Base-by-base conservation (phyloP, 176 grass and related monocot genomes). In the Alopecurus myosuroides region DNA sequence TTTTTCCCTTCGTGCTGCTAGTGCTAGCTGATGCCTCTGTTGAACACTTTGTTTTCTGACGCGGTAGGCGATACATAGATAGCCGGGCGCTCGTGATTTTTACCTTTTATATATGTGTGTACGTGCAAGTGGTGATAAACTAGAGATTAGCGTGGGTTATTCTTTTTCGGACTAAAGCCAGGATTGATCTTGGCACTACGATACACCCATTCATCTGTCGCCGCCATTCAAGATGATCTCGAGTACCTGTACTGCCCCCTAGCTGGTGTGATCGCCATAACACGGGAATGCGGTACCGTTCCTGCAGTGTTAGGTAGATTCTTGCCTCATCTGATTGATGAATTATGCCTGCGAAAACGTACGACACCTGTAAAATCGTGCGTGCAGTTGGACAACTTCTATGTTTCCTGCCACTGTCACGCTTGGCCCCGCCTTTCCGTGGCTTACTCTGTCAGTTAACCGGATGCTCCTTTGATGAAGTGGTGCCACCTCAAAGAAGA, bases 121-220 rank as follows among this genome's bases (percentile, higher is more conserved):
- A 23, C 71, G 22, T 11, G n/a, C 20, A 36, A 17, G 74, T 75
- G 66, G 81, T 10, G 42, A 45, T 45, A 14, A 45, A 45, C 13
- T 45, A 46, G 45, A 46, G 65, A 82, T 77, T 63, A 60, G 13
- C 30, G 41, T 42, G 51, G 5, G 15, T 19, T 18, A 44, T 26
- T 28, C 58, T 46, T 50, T 3, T 7, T 3, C 17, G 20, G 5
- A 64, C 62, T 73, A 34, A 76, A 81, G 5, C 44, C 13, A 44
- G 51, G 33, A 78, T 82, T 86, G 34, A 78, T 90, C 41, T 77
- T 77, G 25, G 14, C 25, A 41, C 39, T n/a, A n/a, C n/a, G n/a
- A n/a, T n/a, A 69, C 26, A 63, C 11, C 20, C 39, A 33, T 74
- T 9, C 55, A 67, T 62, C 66, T 68, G 41, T 86, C 22, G 2